These are phyloP conservation scores for Globisporangium viniferum DNA, from an alignment of 352 stramenopile species.

Conservation along the genomic window DNA sequence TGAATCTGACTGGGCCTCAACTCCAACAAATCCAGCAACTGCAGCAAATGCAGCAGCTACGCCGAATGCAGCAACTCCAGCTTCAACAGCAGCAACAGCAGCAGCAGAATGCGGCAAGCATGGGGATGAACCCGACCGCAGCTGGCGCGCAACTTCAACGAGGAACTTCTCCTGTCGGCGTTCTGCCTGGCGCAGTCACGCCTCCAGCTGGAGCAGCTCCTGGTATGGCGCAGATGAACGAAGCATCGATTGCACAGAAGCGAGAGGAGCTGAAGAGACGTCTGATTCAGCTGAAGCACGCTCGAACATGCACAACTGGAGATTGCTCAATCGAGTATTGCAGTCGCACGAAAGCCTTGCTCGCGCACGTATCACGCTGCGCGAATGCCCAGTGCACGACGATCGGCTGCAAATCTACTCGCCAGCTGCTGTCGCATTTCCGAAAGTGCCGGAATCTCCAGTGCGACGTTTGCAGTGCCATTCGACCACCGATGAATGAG, in stretches of 20 bases:
- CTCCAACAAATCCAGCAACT: constrained; percentile 85
- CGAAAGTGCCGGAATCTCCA: constrained; percentile 86
- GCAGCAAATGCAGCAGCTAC: constrained; percentile 78
- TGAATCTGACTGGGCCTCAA: constrained; percentile 73
- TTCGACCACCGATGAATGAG: constrained; percentile 86
- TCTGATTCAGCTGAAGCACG: constrained; percentile 86
- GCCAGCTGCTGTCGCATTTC: constrained; percentile 84
- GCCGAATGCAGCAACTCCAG: constrained; percentile 28
- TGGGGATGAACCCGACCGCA: constrained; percentile 16
- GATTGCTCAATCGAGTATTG: constrained; percentile 84
- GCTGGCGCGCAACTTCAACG: constrained; percentile 15
- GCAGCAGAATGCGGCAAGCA: constrained; percentile 20
- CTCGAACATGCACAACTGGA: constrained; percentile 68
- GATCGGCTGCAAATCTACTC: constrained; percentile 85
- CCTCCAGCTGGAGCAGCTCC: constrained; percentile 28
- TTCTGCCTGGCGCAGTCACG: constrained; percentile 18
- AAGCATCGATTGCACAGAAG: constrained; percentile 81
- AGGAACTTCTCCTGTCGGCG: constrained; percentile 13
- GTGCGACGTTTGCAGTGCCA: constrained; percentile 85
- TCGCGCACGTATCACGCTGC: constrained; percentile 81
- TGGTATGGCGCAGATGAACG: constrained; percentile 71
- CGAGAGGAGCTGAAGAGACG: constrained; percentile 82
- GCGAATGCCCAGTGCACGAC: constrained; percentile 84
- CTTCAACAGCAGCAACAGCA: constrained; percentile 29
- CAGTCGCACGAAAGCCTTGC: constrained; percentile 70